phyloP scores from a whole-genome alignment of 139 green algal genomes.

The Helicosporidium sp. region DNA sequence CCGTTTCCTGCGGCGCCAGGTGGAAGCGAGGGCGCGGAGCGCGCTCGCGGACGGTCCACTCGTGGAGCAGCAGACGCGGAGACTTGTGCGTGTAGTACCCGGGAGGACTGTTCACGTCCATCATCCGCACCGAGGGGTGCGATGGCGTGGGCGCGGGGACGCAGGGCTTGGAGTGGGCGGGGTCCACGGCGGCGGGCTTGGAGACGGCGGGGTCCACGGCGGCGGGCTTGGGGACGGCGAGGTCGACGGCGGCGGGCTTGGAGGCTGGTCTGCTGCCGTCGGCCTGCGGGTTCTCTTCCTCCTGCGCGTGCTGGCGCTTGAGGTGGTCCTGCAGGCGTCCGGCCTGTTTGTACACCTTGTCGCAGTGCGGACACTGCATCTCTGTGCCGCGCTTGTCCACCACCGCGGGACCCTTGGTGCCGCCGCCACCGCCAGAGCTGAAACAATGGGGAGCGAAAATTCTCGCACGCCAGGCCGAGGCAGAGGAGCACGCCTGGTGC shows the following conservation, averaged over 20 bases:
- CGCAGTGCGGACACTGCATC: conserved; percentile 63
- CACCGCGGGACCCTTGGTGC: conserved; percentile 50
- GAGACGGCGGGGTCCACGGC: background rate
- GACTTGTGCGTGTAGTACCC: conserved; percentile 56
- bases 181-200: background rate
- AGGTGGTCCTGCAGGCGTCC: conserved; percentile 43
- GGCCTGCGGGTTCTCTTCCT: background rate
- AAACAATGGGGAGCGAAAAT: conserved; percentile 3
- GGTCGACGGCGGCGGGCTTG: background rate
- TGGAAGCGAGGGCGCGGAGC: conserved; percentile 34
- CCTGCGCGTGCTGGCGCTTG: conserved; percentile 40
- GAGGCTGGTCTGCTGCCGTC: too few relatives aligned
- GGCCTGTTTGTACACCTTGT: conserved; percentile 61
- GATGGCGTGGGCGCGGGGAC: too few relatives aligned
- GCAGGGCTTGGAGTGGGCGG: background rate
- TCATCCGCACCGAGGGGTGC: too few relatives aligned
- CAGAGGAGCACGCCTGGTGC: background rate
- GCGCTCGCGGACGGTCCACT: conserved; percentile 47
- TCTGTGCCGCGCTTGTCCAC: conserved; percentile 72
- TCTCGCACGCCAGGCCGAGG: background rate
- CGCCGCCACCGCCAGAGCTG: conserved; percentile 53
- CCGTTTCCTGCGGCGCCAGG: background rate
- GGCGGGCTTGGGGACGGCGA: too few relatives aligned
- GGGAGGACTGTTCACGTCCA: conserved; percentile 40
- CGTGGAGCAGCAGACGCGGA: conserved; percentile 56